Evolutionary conservation across 192 early-diverging fungal genomes (phyloP).

Genomic region (Radiomyces spectabilis): DNA sequence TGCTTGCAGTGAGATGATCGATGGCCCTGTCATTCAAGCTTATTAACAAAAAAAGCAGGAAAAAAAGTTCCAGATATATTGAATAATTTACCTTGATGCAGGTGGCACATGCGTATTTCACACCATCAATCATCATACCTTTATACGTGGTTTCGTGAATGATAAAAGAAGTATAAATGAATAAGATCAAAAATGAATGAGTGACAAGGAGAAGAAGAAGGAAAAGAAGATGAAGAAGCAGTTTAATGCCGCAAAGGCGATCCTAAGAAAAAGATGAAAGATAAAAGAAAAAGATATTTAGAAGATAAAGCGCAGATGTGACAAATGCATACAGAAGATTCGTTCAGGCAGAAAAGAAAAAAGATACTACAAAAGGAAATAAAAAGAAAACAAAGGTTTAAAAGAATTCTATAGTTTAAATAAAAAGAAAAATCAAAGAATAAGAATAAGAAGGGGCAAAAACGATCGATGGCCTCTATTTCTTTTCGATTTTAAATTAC

Average conservation of each 20-base stretch:
- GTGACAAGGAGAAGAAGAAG: too few relatives aligned
- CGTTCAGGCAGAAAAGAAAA: background rate
- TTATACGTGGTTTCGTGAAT: too few relatives aligned
- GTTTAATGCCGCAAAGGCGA: too few relatives aligned
- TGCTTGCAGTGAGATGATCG: conserved; percentile 25
- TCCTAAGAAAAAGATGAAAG: too few relatives aligned
- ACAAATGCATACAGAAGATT: too few relatives aligned
- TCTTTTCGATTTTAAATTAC: too few relatives aligned
- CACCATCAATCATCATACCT: conserved; percentile 21
- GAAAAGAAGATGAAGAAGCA: too few relatives aligned
- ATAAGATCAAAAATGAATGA: too few relatives aligned
- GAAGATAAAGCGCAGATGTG: too few relatives aligned
- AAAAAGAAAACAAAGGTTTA: background rate
- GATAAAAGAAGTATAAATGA: too few relatives aligned
- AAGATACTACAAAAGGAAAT: background rate
- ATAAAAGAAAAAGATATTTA: too few relatives aligned
- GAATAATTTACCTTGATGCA: conserved; percentile 23
- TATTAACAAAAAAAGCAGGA: background rate
- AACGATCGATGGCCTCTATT: too few relatives aligned
- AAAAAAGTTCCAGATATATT: background rate
- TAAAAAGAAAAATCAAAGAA: background rate
- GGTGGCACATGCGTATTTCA: conserved; percentile 25
- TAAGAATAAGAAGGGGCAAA: background rate
- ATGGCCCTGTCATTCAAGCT: conserved; percentile 12
- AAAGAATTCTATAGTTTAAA: background rate